Base-by-base conservation (phyloP, 2,329 filamentous ascomycete species). In the Hymenoscyphus infarciens region DNA sequence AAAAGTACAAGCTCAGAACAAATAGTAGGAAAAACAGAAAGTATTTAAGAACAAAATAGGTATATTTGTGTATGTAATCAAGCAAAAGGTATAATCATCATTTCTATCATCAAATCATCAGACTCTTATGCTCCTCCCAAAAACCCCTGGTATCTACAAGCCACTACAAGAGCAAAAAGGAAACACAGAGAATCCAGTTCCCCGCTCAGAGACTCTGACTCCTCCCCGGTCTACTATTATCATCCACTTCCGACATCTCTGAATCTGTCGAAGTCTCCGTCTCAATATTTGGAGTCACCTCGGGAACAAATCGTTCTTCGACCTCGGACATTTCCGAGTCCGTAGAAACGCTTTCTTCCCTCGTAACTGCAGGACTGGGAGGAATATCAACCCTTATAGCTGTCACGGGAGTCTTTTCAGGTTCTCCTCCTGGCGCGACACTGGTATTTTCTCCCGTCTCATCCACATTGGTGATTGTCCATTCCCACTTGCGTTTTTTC, bases 401-500 rank as follows among this genome's bases (percentile, higher is more conserved):
- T 11, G 62, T 63, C 16, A 61, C n/a, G 11, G 60, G 58, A 6
- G 60, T 62, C 29, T 42, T 60, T 15, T 79, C 80, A 11, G 52
- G 52, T 31, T 1, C 16, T n/a, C 84, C 82, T 19, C n/a, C 25
- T 10, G 57, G 57, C 7, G 42, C 53, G 39, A 35, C 27, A 38
- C 7, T 19, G 22, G 19, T 1, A 22, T n/a, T 10, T 29, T 52
- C 75, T 1, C 83, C 82, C 63, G 81, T 79, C 2, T 81, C 83
- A 49, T 70, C 70, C 1, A 64, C 63, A 16, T 52, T 68, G 16
- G 62, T 65, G 54, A 88, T 87, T 1, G 86, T 88, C 86, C 86
- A 88, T 39, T 86, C 82, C 86, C 85, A 88, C 53, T 81, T 81
- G 13, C 85, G 77, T 74, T 83, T 86, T 79, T 85, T 87, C 67